phyloP scores from a whole-genome alignment of 106 monocot genomes.

The Vanilla planifolia region DNA sequence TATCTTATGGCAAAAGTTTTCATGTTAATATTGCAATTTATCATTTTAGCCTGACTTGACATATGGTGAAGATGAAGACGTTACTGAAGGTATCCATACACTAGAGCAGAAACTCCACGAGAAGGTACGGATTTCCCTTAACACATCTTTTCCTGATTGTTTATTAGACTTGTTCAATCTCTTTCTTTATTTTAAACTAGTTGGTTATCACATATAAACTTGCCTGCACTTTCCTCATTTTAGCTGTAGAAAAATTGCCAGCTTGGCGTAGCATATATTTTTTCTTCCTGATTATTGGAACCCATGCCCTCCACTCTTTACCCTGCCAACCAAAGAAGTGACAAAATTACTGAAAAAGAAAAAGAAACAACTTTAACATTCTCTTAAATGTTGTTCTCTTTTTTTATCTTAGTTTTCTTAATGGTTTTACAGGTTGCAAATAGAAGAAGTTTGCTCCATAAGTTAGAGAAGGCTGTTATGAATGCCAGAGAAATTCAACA shows the following conservation, averaged over 20 bases:
- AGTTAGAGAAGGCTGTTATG: constrained; percentile 29
- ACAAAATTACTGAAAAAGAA: background rate
- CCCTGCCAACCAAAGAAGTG: background rate
- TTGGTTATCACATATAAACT: constrained; percentile 2
- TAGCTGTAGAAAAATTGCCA: background rate
- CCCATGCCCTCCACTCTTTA: background rate
- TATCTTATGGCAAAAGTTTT: too few species aligned
- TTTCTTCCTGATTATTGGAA: background rate
- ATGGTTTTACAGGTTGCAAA: constrained; percentile 28
- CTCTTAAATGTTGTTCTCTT: background rate
- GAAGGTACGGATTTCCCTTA: constrained; percentile 23
- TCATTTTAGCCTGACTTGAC: constrained; percentile 47
- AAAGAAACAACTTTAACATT: background rate
- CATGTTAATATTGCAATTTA: background rate
- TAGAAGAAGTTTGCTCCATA: constrained; percentile 27
- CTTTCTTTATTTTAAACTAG: background rate
- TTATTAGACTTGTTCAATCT: background rate
- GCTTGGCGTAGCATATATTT: background rate
- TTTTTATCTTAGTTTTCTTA: background rate
- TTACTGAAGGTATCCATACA: constrained; percentile 23
- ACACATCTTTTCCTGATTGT: background rate
- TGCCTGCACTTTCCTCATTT: background rate
- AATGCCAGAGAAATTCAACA: constrained; percentile 35
- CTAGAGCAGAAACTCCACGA: constrained; percentile 32
- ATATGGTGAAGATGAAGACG: constrained; percentile 46